Evolutionary conservation across 2,329 filamentous ascomycete genomes (phyloP).

Genomic region (Simplicillium aogashimaense): DNA sequence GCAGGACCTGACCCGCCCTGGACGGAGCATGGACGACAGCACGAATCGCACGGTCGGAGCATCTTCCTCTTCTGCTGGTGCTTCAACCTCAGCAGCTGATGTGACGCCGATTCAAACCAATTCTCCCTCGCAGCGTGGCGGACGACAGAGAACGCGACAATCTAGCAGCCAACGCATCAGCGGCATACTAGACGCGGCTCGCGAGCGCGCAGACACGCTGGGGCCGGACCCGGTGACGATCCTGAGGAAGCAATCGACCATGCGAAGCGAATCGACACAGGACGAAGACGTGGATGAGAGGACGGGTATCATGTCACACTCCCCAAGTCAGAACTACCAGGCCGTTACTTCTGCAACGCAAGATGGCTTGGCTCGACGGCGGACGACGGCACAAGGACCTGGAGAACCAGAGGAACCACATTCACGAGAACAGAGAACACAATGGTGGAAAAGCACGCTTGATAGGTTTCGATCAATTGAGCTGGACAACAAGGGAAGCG

Average conservation of each 20-base stretch:
- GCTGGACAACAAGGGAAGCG: conserved; percentile 77
- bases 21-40: too few species aligned
- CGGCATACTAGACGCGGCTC: conserved; percentile 34
- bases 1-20: too few species aligned
- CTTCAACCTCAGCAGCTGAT: too few species aligned
- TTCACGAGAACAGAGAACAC: not conserved
- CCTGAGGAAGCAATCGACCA: conserved; percentile 2
- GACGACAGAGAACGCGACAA: conserved; percentile 7
- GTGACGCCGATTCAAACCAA: not conserved
- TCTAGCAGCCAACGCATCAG: conserved; percentile 31
- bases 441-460: too few species aligned
- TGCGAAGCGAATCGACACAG: conserved; percentile 7
- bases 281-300: conserved; percentile 26
- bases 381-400: conserved; percentile 5
- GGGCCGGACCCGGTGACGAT: conserved; percentile 12
- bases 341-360: conserved; percentile 16
- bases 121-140: not conserved
- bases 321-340: conserved; percentile 28
- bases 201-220: conserved; percentile 32
- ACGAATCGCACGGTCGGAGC: too few species aligned
- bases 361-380: conserved; percentile 7
- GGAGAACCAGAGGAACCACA: not conserved
- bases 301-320: conserved; percentile 26
- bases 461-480: conserved; percentile 52
- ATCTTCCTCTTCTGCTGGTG: too few species aligned